Conservation (phyloP, 352 stramenopile species). For the Globisporangium emineosum region DNA sequence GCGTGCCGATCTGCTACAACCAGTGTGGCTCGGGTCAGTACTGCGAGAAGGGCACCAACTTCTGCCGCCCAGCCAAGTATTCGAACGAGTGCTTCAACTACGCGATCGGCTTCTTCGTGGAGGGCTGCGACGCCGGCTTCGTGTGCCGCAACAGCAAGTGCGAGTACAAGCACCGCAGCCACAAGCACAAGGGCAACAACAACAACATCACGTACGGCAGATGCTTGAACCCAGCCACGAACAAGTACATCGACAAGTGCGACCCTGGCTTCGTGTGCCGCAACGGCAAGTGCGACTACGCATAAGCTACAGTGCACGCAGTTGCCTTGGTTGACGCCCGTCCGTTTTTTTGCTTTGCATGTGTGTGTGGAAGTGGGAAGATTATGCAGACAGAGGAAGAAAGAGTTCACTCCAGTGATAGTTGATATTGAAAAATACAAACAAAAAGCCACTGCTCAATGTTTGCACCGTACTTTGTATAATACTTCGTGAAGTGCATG, state of each 20-base stretch:
- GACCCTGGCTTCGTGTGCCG: constrained; percentile 16
- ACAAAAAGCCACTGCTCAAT: not conserved
- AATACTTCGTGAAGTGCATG: not conserved
- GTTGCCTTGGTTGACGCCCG: no score
- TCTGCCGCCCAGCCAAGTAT: constrained; percentile 11
- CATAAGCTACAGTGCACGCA: not conserved
- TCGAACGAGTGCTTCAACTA: constrained; percentile 14
- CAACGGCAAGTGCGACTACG: constrained; percentile 16
- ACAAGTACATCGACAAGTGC: constrained; percentile 17
- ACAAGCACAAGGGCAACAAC: not conserved
- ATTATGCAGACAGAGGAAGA: not conserved
- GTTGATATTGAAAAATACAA: not conserved
- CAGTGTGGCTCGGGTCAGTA: not conserved
- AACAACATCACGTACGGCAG: not conserved
- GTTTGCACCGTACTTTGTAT: no score
- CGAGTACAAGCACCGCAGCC: constrained; percentile 2
- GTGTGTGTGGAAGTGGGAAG: not conserved
- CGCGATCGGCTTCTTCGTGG: constrained; percentile 12
- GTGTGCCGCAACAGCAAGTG: constrained; percentile 16
- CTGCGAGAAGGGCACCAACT: constrained; percentile 11
- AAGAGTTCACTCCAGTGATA: not conserved
- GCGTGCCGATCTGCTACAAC: constrained; percentile 4
- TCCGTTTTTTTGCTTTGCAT: not conserved
- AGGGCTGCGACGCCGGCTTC: constrained; percentile 10
- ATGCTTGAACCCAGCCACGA: constrained; percentile 16